A percentile compares a stretch with the other conserved stretches of the same genome.
Conservation (phyloP, 73 alveolate genomes). For the Paramecium sexaurelia region DNA sequence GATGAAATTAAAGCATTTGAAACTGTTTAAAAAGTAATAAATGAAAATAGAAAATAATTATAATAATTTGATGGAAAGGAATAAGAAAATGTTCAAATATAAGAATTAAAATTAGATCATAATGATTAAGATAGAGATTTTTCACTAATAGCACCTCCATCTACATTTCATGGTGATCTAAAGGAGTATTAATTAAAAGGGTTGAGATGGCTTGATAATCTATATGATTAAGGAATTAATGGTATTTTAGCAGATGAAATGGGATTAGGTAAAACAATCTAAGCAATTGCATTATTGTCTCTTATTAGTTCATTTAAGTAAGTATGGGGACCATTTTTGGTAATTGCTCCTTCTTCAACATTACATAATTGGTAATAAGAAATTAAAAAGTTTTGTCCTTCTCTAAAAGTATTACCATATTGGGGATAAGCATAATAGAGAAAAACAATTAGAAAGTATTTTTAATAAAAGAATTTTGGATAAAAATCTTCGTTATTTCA, state of each 20-base stretch:
- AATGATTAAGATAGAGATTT: slow-evolving; percentile 83
- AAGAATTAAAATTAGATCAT: slow-evolving; percentile 78
- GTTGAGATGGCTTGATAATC: slow-evolving; percentile 96
- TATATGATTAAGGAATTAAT: slow-evolving; percentile 96
- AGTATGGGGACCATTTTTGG: slow-evolving; percentile 98
- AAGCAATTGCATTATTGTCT: slow-evolving; percentile 95
- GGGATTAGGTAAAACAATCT: slow-evolving; percentile 99
- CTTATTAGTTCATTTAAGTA: slow-evolving; percentile 88
- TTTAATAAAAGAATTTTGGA: slow-evolving; percentile 87
- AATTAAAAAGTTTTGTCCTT: slow-evolving; percentile 91
- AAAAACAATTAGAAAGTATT: slow-evolving; percentile 90
- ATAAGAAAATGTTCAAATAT: slow-evolving; percentile 53
- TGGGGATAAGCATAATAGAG: slow-evolving; percentile 95
- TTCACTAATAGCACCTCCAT: slow-evolving; percentile 90
- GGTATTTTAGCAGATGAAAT: slow-evolving; percentile 99
- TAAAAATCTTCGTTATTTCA: slow-evolving; percentile 88
- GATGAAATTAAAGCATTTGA: slow-evolving; percentile 92
- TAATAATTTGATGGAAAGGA: slow-evolving; percentile 78
- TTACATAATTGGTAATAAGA: slow-evolving; percentile 96
- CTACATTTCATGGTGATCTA: slow-evolving; percentile 88
- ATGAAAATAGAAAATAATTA: slow-evolving; percentile 81
- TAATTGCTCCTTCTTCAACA: slow-evolving; percentile 95
- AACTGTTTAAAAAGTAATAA: slow-evolving; percentile 82
- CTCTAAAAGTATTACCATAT: slow-evolving; percentile 94
- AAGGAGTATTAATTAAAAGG: slow-evolving; percentile 98